A percentile compares a stretch with the other conserved stretches of the same genome.
Evolutionary conservation across 2,329 filamentous ascomycete genomes (phyloP).

Genomic region (Hypocreales sp.): DNA sequence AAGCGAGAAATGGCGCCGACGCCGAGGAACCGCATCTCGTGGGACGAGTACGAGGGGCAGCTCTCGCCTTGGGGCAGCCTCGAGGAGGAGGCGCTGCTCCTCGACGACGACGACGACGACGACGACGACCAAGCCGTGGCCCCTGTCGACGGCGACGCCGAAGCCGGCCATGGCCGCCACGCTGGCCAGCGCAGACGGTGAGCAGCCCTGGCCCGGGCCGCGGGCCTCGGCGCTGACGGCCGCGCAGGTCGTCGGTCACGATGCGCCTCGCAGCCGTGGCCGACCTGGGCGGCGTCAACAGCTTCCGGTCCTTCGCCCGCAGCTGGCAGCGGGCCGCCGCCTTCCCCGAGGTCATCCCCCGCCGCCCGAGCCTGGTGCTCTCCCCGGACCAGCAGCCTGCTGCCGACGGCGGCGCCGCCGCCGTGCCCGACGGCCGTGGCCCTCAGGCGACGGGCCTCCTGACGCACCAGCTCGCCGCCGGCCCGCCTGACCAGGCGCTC

Average conservation of each 20-base stretch:
- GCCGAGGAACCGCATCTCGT: conserved; percentile 21
- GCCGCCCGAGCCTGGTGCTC: conserved; percentile 58
- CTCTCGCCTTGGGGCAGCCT: conserved; percentile 25
- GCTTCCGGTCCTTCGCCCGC: conserved; percentile 80
- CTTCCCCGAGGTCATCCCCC: conserved; percentile 77
- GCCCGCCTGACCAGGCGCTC: neutral
- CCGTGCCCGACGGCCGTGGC: conserved; percentile 11
- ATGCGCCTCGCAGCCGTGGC: conserved; percentile 40
- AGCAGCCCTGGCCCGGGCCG: neutral
- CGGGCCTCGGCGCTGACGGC: neutral
- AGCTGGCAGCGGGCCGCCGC: conserved; percentile 84
- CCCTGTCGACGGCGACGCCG: conserved; percentile 4
- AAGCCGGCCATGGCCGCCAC: no score
- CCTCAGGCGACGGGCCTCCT: conserved; percentile 24
- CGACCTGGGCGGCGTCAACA: conserved; percentile 82
- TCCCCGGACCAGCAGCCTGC: conserved; percentile 32
- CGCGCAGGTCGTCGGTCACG: conserved; percentile 39
- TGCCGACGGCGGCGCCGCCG: conserved; percentile 10
- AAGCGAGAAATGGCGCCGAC: no score
- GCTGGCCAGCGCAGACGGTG: conserved; percentile 15
- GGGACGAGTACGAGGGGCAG: conserved; percentile 30
- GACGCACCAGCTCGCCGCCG: conserved; percentile 33
- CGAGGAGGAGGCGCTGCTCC: conserved; percentile 30
- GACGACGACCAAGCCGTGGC: no score
- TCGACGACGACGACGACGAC: conserved; percentile 19